Percentiles rank a stretch among this genome's conserved stretches.
Conservation (phyloP, 148 eudicot species). For the Rhododendron henanense region DNA sequence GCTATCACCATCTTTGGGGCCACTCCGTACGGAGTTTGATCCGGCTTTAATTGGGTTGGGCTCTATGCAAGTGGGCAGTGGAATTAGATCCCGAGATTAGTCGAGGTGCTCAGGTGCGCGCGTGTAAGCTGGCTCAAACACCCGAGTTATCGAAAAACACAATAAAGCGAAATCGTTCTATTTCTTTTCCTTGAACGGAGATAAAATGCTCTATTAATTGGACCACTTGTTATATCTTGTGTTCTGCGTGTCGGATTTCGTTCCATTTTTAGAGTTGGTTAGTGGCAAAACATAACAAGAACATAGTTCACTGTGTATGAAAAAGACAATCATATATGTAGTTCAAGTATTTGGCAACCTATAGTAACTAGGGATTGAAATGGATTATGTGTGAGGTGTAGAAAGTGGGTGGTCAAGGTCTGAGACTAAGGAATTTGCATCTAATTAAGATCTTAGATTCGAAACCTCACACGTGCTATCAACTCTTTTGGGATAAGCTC, state of each 20-base stretch:
- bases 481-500: background rate
- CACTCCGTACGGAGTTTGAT: no score
- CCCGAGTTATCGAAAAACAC: no score
- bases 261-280: no score
- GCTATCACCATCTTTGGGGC: no score
- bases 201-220: background rate
- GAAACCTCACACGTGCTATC: background rate
- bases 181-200: background rate
- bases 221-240: background rate
- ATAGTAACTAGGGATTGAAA: background rate
- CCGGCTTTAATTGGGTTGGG: no score
- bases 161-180: no score
- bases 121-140: background rate
- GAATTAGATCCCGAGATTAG: no score
- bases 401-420: conserved; percentile 15
- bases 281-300: no score
- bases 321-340: background rate
- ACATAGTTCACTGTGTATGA: background rate
- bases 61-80: no score
- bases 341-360: no score
- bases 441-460: background rate
- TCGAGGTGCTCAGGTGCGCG: background rate
- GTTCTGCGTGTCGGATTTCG: background rate
- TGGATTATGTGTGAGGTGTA: background rate
- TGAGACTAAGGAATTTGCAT: background rate